phyloP scores from a whole-genome alignment of 768 basidiomycete species.

The Boletus huronensis region DNA sequence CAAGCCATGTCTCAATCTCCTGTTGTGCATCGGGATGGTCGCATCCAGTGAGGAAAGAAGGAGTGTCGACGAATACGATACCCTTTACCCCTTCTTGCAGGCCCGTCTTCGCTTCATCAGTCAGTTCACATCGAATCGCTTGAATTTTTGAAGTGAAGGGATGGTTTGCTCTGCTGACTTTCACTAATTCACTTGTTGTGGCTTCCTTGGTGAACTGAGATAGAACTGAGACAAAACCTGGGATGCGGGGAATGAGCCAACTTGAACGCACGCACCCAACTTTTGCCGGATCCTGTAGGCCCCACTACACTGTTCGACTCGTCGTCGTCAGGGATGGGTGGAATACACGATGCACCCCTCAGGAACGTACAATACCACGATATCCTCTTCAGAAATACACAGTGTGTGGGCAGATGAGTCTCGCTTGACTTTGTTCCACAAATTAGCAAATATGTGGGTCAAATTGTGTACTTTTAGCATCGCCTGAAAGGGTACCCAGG shows the following conservation, averaged over 20 bases:
- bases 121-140: slow-evolving; percentile 14
- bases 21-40: slow-evolving; percentile 1
- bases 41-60: slow-evolving; percentile 18
- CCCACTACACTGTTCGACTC: slow-evolving; percentile 11
- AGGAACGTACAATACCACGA: slow-evolving; percentile 22
- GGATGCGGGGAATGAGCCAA: too few species aligned
- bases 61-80: slow-evolving; percentile 22
- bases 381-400: slow-evolving; percentile 12
- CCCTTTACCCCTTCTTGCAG: neutral
- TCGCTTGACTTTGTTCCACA: slow-evolving; percentile 15
- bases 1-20: slow-evolving; percentile 5
- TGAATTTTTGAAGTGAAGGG: slow-evolving; percentile 7
- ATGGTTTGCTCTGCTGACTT: neutral
- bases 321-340: neutral
- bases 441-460: neutral
- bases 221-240: neutral
- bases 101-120: slow-evolving; percentile 2
- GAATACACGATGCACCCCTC: neutral
- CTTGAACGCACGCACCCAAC: slow-evolving; percentile 18
- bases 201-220: slow-evolving; percentile 14
- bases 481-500: neutral
- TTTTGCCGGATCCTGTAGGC: slow-evolving; percentile 19
- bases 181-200: slow-evolving; percentile 1
- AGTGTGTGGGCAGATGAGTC: neutral
- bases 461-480: neutral